phyloP scores from a whole-genome alignment of 1,284 basidiomycete genomes.

The Tilletia walkeri region DNA sequence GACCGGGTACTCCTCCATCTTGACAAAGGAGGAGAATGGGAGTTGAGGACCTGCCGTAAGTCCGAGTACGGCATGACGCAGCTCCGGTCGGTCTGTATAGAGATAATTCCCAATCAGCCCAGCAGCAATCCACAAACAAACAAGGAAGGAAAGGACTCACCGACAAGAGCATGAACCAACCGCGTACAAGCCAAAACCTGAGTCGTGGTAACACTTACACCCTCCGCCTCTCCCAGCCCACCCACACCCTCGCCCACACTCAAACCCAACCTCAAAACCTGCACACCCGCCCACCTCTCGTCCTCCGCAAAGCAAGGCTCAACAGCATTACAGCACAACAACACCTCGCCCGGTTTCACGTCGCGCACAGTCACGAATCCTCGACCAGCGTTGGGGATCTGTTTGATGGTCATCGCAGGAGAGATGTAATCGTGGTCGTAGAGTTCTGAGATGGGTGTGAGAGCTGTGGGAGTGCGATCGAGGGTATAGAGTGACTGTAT shows the following conservation, averaged over 20 bases:
- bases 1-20: slow-evolving; percentile 35
- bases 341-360: slow-evolving; percentile 43
- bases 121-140: background rate
- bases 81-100: slow-evolving; percentile 29
- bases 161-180: slow-evolving; percentile 44
- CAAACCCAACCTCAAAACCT: slow-evolving; percentile 41
- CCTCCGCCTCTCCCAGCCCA: slow-evolving; percentile 24
- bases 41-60: slow-evolving; percentile 49
- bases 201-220: slow-evolving; percentile 51
- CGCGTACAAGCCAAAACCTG: slow-evolving; percentile 51
- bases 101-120: background rate
- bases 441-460: background rate
- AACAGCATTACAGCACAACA: slow-evolving; percentile 45
- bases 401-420: background rate
- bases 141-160: background rate
- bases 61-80: slow-evolving; percentile 45
- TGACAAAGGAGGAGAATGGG: slow-evolving; percentile 34
- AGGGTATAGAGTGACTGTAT: background rate
- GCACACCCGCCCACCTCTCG: slow-evolving; percentile 32
- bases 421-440: slow-evolving; percentile 7
- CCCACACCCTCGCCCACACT: background rate
- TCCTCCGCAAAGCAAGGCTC: slow-evolving; percentile 46
- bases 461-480: slow-evolving; percentile 7
- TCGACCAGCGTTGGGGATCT: slow-evolving; percentile 48
- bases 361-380: slow-evolving; percentile 48